These are phyloP conservation scores for Wickerhamiella bombiphila DNA, from an alignment of 805 yeast species.

Conservation along the genomic window DNA sequence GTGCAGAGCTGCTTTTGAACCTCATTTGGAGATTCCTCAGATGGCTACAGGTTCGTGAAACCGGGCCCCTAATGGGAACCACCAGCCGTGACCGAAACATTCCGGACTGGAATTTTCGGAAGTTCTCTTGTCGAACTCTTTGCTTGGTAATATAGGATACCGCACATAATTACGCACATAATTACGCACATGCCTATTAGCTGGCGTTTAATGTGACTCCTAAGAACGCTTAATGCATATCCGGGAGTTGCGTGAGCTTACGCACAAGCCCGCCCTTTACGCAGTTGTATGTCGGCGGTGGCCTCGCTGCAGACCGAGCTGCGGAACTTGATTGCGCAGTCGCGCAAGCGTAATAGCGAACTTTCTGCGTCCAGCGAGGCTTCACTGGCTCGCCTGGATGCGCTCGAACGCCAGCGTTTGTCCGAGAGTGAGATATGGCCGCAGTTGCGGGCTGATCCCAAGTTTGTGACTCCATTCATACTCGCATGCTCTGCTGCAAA, in stretches of 20 bases:
- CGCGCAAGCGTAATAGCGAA: constrained; percentile 58
- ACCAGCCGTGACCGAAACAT: no score
- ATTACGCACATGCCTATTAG: no score
- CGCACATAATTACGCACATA: background rate
- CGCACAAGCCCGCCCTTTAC: no score
- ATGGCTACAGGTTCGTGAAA: no score
- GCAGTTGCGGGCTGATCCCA: constrained; percentile 24
- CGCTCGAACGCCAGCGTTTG: constrained; percentile 7
- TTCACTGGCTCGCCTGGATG: constrained; percentile 13
- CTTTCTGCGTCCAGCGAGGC: constrained; percentile 30
- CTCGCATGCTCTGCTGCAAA: constrained; percentile 61
- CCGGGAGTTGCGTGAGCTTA: no score
- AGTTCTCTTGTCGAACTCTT: no score
- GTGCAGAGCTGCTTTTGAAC: no score
- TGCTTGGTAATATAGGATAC: background rate
- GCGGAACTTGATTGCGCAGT: constrained; percentile 44
- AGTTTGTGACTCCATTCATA: constrained; percentile 53
- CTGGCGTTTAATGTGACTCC: no score
- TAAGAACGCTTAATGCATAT: no score
- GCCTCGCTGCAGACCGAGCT: constrained; percentile 39
- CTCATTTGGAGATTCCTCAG: no score
- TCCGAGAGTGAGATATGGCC: constrained; percentile 6
- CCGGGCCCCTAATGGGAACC: no score
- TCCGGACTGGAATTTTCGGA: no score
- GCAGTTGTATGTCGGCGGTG: constrained; percentile 15